phyloP scores from a whole-genome alignment of 2,329 filamentous ascomycete genomes.

The Beauveria sp. region DNA sequence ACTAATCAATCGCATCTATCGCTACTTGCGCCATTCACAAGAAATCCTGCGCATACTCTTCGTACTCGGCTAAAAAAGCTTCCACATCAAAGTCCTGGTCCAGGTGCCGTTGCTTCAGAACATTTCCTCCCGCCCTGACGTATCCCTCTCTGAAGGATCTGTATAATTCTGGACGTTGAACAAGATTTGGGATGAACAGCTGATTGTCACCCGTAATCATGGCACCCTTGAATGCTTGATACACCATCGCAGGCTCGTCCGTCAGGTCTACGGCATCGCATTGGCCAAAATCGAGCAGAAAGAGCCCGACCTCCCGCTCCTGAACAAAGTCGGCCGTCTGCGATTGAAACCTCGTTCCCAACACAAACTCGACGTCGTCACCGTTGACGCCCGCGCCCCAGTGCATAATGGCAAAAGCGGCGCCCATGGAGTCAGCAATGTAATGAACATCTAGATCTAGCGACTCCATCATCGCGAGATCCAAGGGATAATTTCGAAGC shows the following conservation, averaged over 20 bases:
- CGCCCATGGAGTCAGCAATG: conserved; percentile 15
- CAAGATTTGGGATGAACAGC: conserved; percentile 17
- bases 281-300: conserved; percentile 19
- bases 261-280: conserved; percentile 17
- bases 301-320: conserved; percentile 12
- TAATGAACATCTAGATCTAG: conserved; percentile 11
- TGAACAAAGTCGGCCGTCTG: conserved; percentile 2
- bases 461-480: conserved; percentile 8
- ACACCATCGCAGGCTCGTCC: conserved; percentile 11
- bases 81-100: conserved; percentile 13
- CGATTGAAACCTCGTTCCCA: conserved; percentile 7
- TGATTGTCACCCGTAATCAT: conserved; percentile 19
- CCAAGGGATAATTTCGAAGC: conserved; percentile 11
- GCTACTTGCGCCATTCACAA: neutral
- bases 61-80: conserved; percentile 17
- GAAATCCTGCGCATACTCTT: conserved; percentile 19
- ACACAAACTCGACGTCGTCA: conserved; percentile 18
- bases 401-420: conserved; percentile 18
- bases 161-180: conserved; percentile 13
- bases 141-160: conserved; percentile 15
- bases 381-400: conserved; percentile 18
- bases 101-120: conserved; percentile 13
- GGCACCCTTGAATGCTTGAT: conserved; percentile 18
- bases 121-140: conserved; percentile 9
- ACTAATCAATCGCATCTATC: neutral